A percentile compares a stretch with the other conserved stretches of the same genome.
phyloP scores from a whole-genome alignment of 768 basidiomycete species.

The Podaxis mareebaensis region DNA sequence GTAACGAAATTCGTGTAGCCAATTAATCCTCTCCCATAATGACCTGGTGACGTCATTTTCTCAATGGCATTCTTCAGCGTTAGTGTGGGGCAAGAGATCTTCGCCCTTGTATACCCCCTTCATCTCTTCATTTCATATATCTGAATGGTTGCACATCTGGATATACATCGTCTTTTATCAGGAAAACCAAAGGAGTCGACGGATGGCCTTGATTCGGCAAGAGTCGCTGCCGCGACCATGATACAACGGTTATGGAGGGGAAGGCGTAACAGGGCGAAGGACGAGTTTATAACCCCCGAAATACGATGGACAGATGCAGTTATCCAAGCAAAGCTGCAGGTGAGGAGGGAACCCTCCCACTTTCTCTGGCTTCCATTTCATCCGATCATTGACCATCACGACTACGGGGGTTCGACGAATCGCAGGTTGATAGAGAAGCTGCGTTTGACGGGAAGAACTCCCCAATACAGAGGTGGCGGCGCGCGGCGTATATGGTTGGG shows the following conservation, averaged over 20 bases:
- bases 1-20: constrained; percentile 11
- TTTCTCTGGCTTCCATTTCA: background rate
- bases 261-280: constrained; percentile 25
- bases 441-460: constrained; percentile 48
- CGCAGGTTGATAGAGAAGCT: constrained; percentile 40
- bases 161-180: constrained; percentile 13
- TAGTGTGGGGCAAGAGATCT: constrained; percentile 1
- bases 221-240: constrained; percentile 31
- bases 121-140: background rate
- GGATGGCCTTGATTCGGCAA: constrained; percentile 22
- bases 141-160: constrained; percentile 1
- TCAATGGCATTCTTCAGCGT: background rate
- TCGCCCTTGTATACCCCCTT: background rate
- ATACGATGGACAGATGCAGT: constrained; percentile 41
- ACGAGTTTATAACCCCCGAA: constrained; percentile 29
- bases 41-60: constrained; percentile 6
- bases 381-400: background rate
- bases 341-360: constrained; percentile 19
- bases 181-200: constrained; percentile 3
- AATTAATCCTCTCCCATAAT: constrained; percentile 10
- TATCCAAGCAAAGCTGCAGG: constrained; percentile 37
- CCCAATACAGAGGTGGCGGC: constrained; percentile 46
- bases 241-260: constrained; percentile 44
- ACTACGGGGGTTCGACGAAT: background rate
- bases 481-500: constrained; percentile 42